phyloP scores from a whole-genome alignment of 192 early-diverging fungal species.

The Backusella circina region DNA sequence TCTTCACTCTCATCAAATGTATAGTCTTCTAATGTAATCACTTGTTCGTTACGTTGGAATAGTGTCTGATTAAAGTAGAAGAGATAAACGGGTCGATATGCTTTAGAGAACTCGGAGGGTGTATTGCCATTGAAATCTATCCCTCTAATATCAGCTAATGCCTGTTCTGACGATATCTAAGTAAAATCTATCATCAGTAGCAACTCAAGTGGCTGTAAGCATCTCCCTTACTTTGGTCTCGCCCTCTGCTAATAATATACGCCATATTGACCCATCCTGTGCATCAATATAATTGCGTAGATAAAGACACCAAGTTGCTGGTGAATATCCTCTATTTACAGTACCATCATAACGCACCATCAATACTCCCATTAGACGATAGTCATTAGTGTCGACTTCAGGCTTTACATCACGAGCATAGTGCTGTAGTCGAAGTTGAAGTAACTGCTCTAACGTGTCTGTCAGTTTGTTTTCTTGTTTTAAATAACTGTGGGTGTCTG shows the following conservation, averaged over 20 bases:
- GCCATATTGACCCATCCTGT: slow-evolving; percentile 2
- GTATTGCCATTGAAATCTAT: neutral
- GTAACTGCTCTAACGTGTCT: neutral
- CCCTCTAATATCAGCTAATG: slow-evolving; percentile 18
- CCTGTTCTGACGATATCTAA: slow-evolving; percentile 12
- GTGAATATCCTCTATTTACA: neutral
- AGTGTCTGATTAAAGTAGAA: slow-evolving; percentile 3
- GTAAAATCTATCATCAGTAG: neutral
- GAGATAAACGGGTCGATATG: slow-evolving; percentile 9
- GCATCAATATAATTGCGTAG: neutral
- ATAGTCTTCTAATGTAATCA: slow-evolving; percentile 16
- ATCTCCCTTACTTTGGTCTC: neutral
- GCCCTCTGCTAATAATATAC: neutral
- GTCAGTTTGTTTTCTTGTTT: neutral
- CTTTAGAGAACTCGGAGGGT: neutral
- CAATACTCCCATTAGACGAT: slow-evolving; percentile 1
- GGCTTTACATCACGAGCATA: neutral
- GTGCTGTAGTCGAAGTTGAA: neutral
- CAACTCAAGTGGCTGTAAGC: neutral
- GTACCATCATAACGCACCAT: slow-evolving; percentile 9
- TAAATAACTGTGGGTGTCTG: neutral
- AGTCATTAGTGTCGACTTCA: neutral
- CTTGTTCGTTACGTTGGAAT: neutral
- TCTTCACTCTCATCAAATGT: slow-evolving; percentile 15
- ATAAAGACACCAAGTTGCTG: slow-evolving; percentile 4